phyloP scores from a whole-genome alignment of 177 flowering plant species.

The Tripterygium wilfordii region DNA sequence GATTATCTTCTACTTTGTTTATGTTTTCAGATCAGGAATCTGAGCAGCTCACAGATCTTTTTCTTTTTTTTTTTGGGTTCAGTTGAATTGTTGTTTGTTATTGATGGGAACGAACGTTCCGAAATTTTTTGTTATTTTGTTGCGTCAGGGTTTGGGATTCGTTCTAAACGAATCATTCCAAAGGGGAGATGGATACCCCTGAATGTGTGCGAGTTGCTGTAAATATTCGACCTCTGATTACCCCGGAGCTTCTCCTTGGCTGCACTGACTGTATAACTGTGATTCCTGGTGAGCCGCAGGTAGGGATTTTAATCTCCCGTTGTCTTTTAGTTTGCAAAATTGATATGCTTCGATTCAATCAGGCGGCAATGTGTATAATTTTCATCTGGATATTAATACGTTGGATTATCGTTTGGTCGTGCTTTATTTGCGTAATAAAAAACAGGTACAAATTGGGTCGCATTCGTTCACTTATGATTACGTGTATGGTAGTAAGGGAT shows the following conservation, averaged over 20 bases:
- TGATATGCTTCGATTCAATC: background rate
- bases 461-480: conserved; percentile 85
- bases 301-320: conserved; percentile 5
- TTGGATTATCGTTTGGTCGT: conserved; percentile 4
- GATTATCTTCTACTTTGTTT: too few species aligned
- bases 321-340: background rate
- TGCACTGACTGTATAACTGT: conserved; percentile 80
- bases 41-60: too few species aligned
- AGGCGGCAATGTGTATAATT: background rate
- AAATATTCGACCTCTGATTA: conserved; percentile 75
- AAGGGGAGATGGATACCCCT: conserved; percentile 41
- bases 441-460: conserved; percentile 88
- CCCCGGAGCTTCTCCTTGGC: conserved; percentile 67
- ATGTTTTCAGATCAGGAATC: too few species aligned
- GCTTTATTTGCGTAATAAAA: background rate
- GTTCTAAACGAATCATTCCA: too few species aligned
- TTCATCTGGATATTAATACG: background rate
- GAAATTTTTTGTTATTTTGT: too few species aligned
- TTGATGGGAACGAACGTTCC: too few species aligned
- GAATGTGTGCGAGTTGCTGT: conserved; percentile 83
- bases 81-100: too few species aligned
- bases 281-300: conserved; percentile 86
- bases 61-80: too few species aligned
- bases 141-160: too few species aligned
- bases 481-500: conserved; percentile 57